Conservation (phyloP, 352 stramenopile genomes). For the Phytopythium mirpurense region DNA sequence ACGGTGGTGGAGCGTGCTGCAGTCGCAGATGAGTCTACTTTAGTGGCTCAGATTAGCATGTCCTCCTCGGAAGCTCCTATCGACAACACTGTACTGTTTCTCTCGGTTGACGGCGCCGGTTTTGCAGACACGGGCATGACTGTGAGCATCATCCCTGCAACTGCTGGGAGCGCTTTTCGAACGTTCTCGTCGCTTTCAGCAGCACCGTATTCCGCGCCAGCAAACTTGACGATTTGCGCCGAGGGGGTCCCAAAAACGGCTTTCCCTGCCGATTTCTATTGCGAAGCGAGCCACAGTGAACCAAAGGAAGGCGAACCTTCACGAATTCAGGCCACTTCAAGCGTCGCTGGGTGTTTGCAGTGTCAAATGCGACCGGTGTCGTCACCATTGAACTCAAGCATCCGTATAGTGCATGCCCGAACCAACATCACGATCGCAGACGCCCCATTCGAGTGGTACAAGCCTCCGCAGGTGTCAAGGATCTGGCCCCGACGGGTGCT, state of each 20-base stretch:
- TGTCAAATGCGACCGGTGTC: not conserved
- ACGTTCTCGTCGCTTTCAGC: not conserved
- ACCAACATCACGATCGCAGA: not conserved
- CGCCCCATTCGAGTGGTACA: constrained; percentile 8
- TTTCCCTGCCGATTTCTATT: not conserved
- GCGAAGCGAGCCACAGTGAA: not conserved
- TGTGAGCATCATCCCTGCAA: not conserved
- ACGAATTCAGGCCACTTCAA: not conserved
- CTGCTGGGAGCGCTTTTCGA: not conserved
- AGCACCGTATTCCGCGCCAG: not conserved
- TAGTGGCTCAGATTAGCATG: constrained; percentile 2
- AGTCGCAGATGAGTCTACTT: constrained; percentile 5
- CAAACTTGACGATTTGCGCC: not conserved
- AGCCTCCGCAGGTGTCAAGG: constrained; percentile 2
- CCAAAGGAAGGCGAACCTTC: not conserved
- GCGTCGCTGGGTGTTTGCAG: constrained; percentile 1
- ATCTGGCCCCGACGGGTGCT: constrained; percentile 3
- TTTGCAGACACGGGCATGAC: not conserved
- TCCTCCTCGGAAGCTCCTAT: not conserved
- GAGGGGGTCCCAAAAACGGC: not conserved
- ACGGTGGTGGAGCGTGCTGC: not conserved
- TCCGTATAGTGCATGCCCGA: not conserved
- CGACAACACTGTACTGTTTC: not conserved
- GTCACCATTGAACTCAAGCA: not conserved
- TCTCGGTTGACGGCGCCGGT: constrained; percentile 5